Conservation (phyloP, 2,329 filamentous ascomycete genomes). For the Cadophora luteo-olivacea region DNA sequence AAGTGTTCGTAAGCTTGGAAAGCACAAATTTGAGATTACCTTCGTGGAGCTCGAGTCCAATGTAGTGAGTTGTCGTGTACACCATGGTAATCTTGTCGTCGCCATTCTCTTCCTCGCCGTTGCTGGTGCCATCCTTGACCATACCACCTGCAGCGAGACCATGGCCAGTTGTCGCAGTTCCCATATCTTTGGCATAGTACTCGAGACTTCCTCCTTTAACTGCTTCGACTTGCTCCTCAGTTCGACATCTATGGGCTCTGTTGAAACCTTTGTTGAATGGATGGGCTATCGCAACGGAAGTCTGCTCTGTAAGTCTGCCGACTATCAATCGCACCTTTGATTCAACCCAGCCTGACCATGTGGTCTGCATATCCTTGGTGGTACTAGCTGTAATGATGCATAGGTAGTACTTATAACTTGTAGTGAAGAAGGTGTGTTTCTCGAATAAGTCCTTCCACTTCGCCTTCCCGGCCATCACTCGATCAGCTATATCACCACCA, state of each 20-base stretch:
- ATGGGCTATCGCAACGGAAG: constrained; percentile 81
- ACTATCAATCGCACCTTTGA: constrained; percentile 91
- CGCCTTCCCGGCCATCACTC: constrained; percentile 77
- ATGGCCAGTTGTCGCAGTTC: constrained; percentile 45
- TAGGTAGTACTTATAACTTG: constrained; percentile 94
- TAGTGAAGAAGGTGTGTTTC: constrained; percentile 92
- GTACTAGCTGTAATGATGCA: constrained; percentile 84
- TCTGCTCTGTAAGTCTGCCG: constrained; percentile 79
- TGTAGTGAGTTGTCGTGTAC: constrained; percentile 93
- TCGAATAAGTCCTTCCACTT: constrained; percentile 89
- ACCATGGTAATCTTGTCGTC: constrained; percentile 51
- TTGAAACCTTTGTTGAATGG: constrained; percentile 95
- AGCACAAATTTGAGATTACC: constrained; percentile 56
- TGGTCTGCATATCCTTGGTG: constrained; percentile 81
- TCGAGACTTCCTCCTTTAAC: constrained; percentile 67
- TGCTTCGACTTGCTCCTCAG: constrained; percentile 65
- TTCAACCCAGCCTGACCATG: constrained; percentile 91
- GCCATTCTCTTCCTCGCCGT: constrained; percentile 48
- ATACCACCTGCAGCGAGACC: constrained; percentile 50
- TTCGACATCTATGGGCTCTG: constrained; percentile 74
- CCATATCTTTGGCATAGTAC: constrained; percentile 55
- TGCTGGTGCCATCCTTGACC: constrained; percentile 48
- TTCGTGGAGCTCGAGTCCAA: constrained; percentile 81
- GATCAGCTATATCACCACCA: constrained; percentile 77
- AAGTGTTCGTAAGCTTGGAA: background rate